These are phyloP conservation scores for Iris macrosiphon DNA, from an alignment of 106 monocot genomes.

Conservation along the genomic window DNA sequence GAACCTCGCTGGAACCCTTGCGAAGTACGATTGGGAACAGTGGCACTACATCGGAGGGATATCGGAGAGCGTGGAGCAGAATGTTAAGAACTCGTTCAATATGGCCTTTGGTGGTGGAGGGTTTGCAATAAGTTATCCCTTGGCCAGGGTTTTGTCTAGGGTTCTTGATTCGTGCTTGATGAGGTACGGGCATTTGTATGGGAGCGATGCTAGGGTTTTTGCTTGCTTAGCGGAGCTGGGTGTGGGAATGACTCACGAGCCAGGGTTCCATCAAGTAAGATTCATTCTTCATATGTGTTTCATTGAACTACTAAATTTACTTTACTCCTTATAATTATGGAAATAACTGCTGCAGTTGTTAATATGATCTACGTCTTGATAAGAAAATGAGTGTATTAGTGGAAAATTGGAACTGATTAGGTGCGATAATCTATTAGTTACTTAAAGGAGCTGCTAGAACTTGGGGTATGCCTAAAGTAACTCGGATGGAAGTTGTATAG, in stretches of 20 bases:
- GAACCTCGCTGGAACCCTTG: conserved; percentile 46
- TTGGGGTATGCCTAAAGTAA: too few relatives aligned
- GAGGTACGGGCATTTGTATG: conserved; percentile 73
- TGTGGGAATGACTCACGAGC: conserved; percentile 58
- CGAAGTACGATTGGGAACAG: conserved; percentile 52
- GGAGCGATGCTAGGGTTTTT: conserved; percentile 75
- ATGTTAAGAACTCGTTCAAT: conserved; percentile 40
- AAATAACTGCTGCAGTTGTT: too few relatives aligned
- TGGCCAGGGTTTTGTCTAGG: conserved; percentile 57
- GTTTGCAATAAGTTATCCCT: conserved; percentile 68
- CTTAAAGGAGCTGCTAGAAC: too few relatives aligned
- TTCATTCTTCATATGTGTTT: too few relatives aligned
- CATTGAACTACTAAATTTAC: too few relatives aligned
- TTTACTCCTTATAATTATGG: too few relatives aligned
- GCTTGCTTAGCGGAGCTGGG: conserved; percentile 81
- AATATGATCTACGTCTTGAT: too few relatives aligned
- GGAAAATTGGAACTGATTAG: too few relatives aligned
- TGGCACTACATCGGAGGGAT: conserved; percentile 62
- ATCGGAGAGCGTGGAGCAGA: conserved; percentile 71
- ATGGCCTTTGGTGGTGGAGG: conserved; percentile 95
- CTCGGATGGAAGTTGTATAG: too few relatives aligned
- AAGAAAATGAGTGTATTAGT: too few relatives aligned
- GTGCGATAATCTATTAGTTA: too few relatives aligned
- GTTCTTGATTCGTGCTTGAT: conserved; percentile 68
- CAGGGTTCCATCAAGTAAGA: conserved; percentile 86